Evolutionary conservation across 306 rosid species (phyloP).

Genomic region (Senna siamea): DNA sequence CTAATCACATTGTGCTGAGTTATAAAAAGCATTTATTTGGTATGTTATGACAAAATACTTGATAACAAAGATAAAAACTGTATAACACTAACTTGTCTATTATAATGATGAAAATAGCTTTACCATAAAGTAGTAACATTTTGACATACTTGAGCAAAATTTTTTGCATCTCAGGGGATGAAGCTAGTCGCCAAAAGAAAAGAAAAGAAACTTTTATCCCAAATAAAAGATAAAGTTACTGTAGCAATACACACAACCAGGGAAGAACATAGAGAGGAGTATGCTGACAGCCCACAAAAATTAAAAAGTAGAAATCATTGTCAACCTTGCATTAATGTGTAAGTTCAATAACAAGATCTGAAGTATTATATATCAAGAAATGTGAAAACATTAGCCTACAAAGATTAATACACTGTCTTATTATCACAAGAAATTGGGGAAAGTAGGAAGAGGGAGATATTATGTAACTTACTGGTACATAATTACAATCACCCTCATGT

Average conservation of each 20-base stretch:
- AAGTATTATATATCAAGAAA: background rate
- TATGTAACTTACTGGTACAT: constrained; percentile 1
- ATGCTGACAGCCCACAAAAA: background rate
- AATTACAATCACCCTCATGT: constrained; percentile 3
- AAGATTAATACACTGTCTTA: constrained; percentile 9
- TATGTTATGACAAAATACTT: no score
- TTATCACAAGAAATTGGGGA: background rate
- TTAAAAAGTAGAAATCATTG: background rate
- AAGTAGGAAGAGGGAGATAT: background rate
- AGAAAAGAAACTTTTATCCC: background rate
- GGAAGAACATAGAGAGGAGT: background rate
- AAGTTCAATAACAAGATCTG: background rate
- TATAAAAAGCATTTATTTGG: no score
- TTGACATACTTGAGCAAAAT: background rate
- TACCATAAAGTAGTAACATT: background rate
- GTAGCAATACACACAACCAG: background rate
- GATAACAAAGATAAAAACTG: no score
- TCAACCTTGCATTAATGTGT: background rate
- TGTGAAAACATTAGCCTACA: background rate
- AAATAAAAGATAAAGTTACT: background rate
- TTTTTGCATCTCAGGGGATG: background rate
- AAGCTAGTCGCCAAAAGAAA: background rate
- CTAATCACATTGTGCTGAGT: no score
- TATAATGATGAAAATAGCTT: background rate
- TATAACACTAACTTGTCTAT: no score